Evolutionary conservation across 306 rosid species (phyloP), one percentile per base, ranked within the genome.

Genomic region (Vigna radiata): DNA sequence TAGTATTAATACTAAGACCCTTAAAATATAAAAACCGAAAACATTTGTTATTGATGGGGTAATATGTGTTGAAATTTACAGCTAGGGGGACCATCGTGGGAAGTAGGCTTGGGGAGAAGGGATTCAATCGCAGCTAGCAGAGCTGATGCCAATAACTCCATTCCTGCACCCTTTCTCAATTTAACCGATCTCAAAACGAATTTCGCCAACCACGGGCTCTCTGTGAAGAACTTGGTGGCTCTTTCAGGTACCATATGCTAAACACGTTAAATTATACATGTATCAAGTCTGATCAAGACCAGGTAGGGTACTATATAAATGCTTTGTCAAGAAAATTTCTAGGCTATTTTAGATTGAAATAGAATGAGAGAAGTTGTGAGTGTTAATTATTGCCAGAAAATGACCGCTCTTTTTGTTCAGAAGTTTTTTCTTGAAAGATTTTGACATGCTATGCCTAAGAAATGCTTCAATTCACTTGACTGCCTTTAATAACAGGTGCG

Each of bases 41-140:
- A 16, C 6, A 7, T 62, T 49, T 66, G 27, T 18, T 73, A 25
- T 18, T 69, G 37, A 41, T 59, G 15, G 43, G 63, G 21, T 5
- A n/a, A 31, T 54, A 61, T 12, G 21, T 21, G 33, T 41, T 69
- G 79, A 63, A 27, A 52, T 63, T 74, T 75, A 65, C 37, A 83
- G 88, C 68, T 85, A 54, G 88, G 87, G 25, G 88, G 88, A 12
- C 87, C 88, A 36, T 70, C 79, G 4, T 87, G 88, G 85, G 36
- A 83, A 65, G 84, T 87, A 63, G 13, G 46, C 7, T 78, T 85
- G 78, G 91, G 88, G 81, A 85, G 91, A 77, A 87, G 85, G 79
- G 91, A 87, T 68, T 87, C 91, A 14, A 83, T 72, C 18, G 83
- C 88, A 36, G 91, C 88, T 39, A 87, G 77, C 79, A 77, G 72